These are phyloP conservation scores for Erodium maritimum DNA, from an alignment of 345 rosid genomes.

Conservation along the genomic window DNA sequence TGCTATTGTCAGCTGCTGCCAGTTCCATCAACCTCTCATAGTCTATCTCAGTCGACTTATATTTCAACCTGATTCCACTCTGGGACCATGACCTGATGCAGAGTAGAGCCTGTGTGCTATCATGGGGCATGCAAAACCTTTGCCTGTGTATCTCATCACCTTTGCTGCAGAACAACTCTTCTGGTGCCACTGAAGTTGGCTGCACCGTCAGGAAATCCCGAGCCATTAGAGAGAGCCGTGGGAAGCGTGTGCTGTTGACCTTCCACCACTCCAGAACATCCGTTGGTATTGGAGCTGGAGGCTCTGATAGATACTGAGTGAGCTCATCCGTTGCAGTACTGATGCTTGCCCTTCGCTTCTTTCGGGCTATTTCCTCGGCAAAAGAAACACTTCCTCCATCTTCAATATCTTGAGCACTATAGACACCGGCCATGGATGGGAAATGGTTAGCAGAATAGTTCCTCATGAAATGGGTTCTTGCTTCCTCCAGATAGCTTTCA, in stretches of 20 bases:
- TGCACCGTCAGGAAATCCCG: constrained; percentile 75
- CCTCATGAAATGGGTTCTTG: constrained; percentile 59
- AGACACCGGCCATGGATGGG: constrained; percentile 43
- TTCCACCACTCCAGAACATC: constrained; percentile 97
- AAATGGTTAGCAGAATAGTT: constrained; percentile 57
- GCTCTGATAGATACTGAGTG: constrained; percentile 78
- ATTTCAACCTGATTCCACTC: constrained; percentile 64
- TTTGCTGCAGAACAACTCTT: constrained; percentile 59
- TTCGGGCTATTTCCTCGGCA: constrained; percentile 84
- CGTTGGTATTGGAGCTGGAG: constrained; percentile 72
- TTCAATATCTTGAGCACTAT: constrained; percentile 58
- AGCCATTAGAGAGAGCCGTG: constrained; percentile 76
- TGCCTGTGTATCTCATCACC: constrained; percentile 71
- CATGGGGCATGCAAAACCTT: constrained; percentile 60
- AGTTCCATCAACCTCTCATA: constrained; percentile 75
- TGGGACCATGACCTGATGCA: constrained; percentile 82
- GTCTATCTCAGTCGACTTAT: constrained; percentile 61
- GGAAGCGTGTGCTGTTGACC: constrained; percentile 71
- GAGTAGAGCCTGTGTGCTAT: constrained; percentile 52
- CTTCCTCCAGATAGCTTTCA: constrained; percentile 72
- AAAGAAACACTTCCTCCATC: constrained; percentile 75
- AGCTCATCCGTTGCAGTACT: constrained; percentile 66
- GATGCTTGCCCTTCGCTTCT: constrained; percentile 75
- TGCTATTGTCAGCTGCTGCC: constrained; percentile 38
- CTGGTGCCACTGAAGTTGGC: constrained; percentile 69